These are phyloP conservation scores for Penicillium capsulatum DNA, from an alignment of 2,329 filamentous ascomycete species.

Conservation along the genomic window DNA sequence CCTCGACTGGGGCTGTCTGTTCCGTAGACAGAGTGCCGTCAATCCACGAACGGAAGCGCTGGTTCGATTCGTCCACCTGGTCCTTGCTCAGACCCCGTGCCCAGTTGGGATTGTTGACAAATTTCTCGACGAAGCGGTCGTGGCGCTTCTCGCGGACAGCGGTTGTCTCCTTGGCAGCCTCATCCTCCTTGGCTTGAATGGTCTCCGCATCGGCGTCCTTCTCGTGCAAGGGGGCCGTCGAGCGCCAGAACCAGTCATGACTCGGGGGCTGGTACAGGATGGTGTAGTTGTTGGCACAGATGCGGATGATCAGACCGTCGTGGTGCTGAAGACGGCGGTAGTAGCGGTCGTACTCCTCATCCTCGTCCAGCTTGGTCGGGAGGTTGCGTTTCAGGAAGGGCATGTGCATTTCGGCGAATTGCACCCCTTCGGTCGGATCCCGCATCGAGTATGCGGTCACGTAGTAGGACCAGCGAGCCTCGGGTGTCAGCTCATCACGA, in stretches of 20 bases:
- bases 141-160: conserved; percentile 42
- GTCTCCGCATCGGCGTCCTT: conserved; percentile 19
- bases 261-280: conserved; percentile 71
- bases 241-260: conserved; percentile 65
- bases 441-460: conserved; percentile 86
- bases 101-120: conserved; percentile 51
- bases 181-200: conserved; percentile 28
- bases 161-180: conserved; percentile 33
- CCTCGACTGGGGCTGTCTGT: conserved; percentile 14
- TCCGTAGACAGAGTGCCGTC: conserved; percentile 29
- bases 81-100: conserved; percentile 49
- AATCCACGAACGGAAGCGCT: conserved; percentile 47
- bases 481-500: conserved; percentile 61
- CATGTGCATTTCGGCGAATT: conserved; percentile 61
- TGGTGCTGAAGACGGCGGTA: conserved; percentile 54
- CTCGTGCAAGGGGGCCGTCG: conserved; percentile 21
- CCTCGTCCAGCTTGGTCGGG: conserved; percentile 57
- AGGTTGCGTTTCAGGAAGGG: conserved; percentile 69
- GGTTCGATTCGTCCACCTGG: conserved; percentile 47
- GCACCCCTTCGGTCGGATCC: conserved; percentile 79
- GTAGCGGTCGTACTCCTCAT: conserved; percentile 57
- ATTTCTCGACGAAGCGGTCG: conserved; percentile 50
- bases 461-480: conserved; percentile 84
- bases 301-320: conserved; percentile 66
- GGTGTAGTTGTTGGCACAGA: conserved; percentile 73